Base-by-base conservation (phyloP, 805 yeast species). In the Sugiyamaella americana region DNA sequence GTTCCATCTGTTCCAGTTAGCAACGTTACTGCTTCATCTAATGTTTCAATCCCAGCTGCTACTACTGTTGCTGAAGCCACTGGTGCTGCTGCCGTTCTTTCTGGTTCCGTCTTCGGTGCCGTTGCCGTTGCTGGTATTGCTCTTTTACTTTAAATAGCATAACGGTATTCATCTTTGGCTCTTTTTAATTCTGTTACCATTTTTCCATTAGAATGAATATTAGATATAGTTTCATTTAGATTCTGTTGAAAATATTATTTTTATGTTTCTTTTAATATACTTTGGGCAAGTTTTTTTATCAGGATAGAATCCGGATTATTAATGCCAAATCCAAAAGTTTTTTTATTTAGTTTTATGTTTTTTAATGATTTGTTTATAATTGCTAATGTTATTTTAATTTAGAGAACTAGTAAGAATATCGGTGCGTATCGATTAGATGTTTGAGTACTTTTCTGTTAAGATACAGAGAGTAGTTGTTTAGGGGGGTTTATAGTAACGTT, bases 1-100 rank as follows among this genome's bases (percentile, higher is more conserved):
- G 32, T 13, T 26, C 32, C 32, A 8, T 16, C 17, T 13, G 41
- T 30, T 13, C 41, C 24, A 38, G 41, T 23, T 38, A 18, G 34
- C 16, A 22, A 24, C 41, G n/a, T 30, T 20, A 5, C 41, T 38
- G 13, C n/a, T 21, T 24, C 44, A 37, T 11, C 36, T 16, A 34
- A 48, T 22, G 20, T 38, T 11, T 48, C 40, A 21, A 8, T 34
- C 16, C 19, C 37, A 41, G 13, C n/a, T 10, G 41, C 41, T 16
- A 29, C 48, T 29, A 41, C 37, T 29, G 46, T 5, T 10, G 39
- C 45, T n/a, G 20, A 38, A 16, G 40, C 24, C n/a, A 30, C 50
- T 26, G 22, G 43, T 29, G 38, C 44, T 18, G 48, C 44, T 5
- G 16, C n/a, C 13, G 29, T 40, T 13, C 32, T 26, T 13, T 26